phyloP scores from a whole-genome alignment of 768 basidiomycete species.

The Lentinula guzmanii region DNA sequence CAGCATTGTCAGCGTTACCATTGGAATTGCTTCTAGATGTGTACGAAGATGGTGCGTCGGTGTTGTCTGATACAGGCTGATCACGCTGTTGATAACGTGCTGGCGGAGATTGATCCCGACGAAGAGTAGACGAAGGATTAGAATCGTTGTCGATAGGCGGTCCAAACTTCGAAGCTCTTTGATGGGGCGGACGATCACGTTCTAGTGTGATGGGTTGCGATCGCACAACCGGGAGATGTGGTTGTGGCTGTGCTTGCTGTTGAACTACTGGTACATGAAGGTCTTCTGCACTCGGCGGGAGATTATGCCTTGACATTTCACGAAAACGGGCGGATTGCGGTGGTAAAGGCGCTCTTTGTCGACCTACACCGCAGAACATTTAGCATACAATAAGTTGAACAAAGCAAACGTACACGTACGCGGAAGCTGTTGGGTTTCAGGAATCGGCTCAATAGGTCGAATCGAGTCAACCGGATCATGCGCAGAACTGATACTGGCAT shows the following conservation, averaged over 20 bases:
- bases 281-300: not conserved
- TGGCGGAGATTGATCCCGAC: conserved; percentile 8
- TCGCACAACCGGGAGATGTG: not conserved
- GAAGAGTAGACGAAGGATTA: conserved; percentile 13
- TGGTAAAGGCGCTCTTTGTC: conserved; percentile 36
- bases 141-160: not conserved
- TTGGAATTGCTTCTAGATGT: not conserved
- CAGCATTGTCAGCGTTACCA: conserved; percentile 3
- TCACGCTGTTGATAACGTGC: not conserved
- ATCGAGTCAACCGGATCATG: not conserved
- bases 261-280: not conserved
- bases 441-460: not conserved
- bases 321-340: conserved; percentile 36
- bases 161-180: not conserved
- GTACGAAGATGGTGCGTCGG: conserved; percentile 8
- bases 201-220: not conserved
- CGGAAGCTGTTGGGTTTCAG: not conserved
- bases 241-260: not conserved
- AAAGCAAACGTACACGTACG: not conserved
- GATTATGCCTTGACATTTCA: conserved; percentile 12
- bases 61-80: not conserved
- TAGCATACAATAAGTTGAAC: not conserved
- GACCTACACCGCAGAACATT: conserved; percentile 21
- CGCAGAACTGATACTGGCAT: not conserved
- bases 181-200: conserved; percentile 1